These are phyloP conservation scores for Pyrenophora seminiperda DNA, from an alignment of 2,329 filamentous ascomycete species.

Conservation along the genomic window DNA sequence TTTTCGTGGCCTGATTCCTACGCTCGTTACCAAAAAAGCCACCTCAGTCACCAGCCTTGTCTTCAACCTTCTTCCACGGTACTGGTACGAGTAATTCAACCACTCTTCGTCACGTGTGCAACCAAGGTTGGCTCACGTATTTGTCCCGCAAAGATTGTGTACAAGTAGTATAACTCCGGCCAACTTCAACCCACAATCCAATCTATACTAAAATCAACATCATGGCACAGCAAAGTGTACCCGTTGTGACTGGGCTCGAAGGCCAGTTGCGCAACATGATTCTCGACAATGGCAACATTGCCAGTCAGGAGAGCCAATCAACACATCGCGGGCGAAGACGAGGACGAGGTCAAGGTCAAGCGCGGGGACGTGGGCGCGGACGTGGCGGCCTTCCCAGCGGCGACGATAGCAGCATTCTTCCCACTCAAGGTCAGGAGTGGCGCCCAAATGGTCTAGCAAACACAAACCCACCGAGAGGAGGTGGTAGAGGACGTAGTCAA, in stretches of 20 bases:
- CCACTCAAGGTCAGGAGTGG: conserved; percentile 16
- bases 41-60: too few species aligned
- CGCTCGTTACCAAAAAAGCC: too few species aligned
- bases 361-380: conserved; percentile 17
- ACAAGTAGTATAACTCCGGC: too few species aligned
- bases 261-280: conserved; percentile 65
- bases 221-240: conserved; percentile 25
- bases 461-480: conserved; percentile 7
- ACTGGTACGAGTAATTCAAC: too few species aligned
- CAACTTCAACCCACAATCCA: too few species aligned
- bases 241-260: conserved; percentile 48
- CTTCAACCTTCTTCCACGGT: too few species aligned
- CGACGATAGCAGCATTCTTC: conserved; percentile 11
- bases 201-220: conserved; percentile 6
- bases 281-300: conserved; percentile 56
- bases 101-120: too few species aligned
- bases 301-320: conserved; percentile 23
- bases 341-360: conserved; percentile 7
- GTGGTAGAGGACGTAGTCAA: conserved; percentile 22
- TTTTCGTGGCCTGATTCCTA: too few species aligned
- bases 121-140: too few species aligned
- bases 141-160: too few species aligned
- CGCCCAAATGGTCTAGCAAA: conserved; percentile 6
- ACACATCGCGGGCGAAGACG: conserved; percentile 22
- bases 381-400: conserved; percentile 23